These are phyloP conservation scores for Ramularia endophylla DNA, from an alignment of 2,329 filamentous ascomycete species.

Conservation along the genomic window DNA sequence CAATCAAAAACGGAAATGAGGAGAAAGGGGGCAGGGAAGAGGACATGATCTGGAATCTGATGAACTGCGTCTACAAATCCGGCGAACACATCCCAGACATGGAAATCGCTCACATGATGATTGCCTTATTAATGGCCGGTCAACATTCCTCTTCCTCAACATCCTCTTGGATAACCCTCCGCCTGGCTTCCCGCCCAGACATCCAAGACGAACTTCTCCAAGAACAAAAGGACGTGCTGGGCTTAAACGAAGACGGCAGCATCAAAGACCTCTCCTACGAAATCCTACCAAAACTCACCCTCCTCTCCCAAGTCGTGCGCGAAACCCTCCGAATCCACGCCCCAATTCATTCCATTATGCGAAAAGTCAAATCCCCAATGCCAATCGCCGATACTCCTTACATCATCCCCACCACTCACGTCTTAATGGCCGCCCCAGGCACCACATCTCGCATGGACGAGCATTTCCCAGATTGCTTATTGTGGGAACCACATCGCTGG, in stretches of 20 bases:
- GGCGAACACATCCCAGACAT: constrained; percentile 71
- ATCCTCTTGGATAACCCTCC: constrained; percentile 77
- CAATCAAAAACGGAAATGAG: constrained; percentile 32
- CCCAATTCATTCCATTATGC: constrained; percentile 92
- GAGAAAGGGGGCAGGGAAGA: constrained; percentile 32
- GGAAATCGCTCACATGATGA: constrained; percentile 90
- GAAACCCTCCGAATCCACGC: constrained; percentile 88
- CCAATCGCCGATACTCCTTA: constrained; percentile 75
- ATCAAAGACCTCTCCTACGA: constrained; percentile 72
- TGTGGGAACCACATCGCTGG: constrained; percentile 93
- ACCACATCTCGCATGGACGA: constrained; percentile 65
- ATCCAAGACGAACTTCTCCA: constrained; percentile 75
- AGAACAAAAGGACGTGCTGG: constrained; percentile 71
- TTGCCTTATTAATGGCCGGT: constrained; percentile 84
- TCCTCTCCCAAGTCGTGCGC: constrained; percentile 81
- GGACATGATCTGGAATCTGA: constrained; percentile 88
- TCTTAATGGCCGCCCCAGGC: constrained; percentile 77
- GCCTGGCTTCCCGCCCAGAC: constrained; percentile 69
- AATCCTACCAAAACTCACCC: constrained; percentile 67
- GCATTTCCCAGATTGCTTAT: constrained; percentile 74
- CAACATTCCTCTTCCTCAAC: constrained; percentile 86
- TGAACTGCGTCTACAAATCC: constrained; percentile 80
- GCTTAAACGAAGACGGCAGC: constrained; percentile 48
- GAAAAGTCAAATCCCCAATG: constrained; percentile 85
- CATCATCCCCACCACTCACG: constrained; percentile 73